Conservation (phyloP, 495 filamentous ascomycete species). For the Hypoxylon intermedium region DNA sequence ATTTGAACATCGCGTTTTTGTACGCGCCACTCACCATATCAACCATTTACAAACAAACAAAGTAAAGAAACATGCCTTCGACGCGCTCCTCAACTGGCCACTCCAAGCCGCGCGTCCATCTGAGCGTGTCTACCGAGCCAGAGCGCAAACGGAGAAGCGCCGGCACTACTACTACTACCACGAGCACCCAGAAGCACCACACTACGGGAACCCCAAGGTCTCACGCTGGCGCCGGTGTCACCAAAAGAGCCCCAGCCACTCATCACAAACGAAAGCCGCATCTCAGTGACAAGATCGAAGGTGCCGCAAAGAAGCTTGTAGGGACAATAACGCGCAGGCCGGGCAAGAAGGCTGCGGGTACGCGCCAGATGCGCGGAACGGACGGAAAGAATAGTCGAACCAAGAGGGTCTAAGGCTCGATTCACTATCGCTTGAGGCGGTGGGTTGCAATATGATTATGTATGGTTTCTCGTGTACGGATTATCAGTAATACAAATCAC, state of each 20-base stretch:
- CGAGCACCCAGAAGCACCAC: conserved; percentile 11
- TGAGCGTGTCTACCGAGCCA: conserved; percentile 37
- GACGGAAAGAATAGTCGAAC: conserved; percentile 42
- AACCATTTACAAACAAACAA: no score
- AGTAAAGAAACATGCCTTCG: conserved; percentile 36
- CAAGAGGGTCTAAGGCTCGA: conserved; percentile 6
- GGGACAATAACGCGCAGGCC: conserved; percentile 41
- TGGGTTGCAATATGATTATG: background rate
- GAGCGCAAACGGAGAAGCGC: conserved; percentile 37
- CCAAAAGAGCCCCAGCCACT: conserved; percentile 37
- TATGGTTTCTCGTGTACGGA: no score
- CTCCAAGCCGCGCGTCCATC: conserved; percentile 35
- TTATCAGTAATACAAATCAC: no score
- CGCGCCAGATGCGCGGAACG: conserved; percentile 45
- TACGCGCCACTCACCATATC: no score
- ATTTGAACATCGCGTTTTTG: no score
- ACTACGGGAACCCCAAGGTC: background rate
- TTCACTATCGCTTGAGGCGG: background rate
- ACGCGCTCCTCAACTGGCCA: conserved; percentile 43
- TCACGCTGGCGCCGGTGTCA: conserved; percentile 21
- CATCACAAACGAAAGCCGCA: conserved; percentile 48
- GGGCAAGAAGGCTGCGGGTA: conserved; percentile 45
- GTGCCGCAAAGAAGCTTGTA: conserved; percentile 44
- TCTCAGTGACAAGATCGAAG: conserved; percentile 44
- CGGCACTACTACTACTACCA: conserved; percentile 7